Base-by-base conservation (phyloP, 2,329 filamentous ascomycete species). In the Zasmidium cellare region DNA sequence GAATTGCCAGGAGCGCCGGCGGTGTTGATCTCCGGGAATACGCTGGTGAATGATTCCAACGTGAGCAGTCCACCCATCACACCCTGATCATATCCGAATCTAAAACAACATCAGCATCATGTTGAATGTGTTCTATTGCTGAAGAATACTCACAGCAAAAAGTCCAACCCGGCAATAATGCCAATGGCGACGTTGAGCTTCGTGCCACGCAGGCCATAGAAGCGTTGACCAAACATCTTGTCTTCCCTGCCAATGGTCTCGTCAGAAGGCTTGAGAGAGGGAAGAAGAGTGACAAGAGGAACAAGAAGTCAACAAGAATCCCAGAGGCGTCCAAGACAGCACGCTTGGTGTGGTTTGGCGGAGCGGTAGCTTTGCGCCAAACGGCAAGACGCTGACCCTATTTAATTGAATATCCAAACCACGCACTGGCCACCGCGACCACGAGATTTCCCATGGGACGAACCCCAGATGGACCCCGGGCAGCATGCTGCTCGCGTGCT, bases 61-160 rank as follows among this genome's bases (percentile, higher is more conserved):
- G 74, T 76, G 51, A 80, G 68, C 2, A 80, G 71, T 53, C 77
- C 77, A 47, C 77, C 77, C 24, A 76, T 75, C 5, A 79, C 76
- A 70, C 76, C 77, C 45, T 61, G 46, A 60, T 59, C 46, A 46
- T 46, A 46, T 16, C 50, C 47, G 7, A 23, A 31, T 5, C 25
- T 28, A 6, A 9, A 9, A 20, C 19, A 22, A 3, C 22, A 35
- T 52, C 47, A 53, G 48, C n/a, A 19, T n/a, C 20, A 11, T 14
- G 9, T 51, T 19, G 28, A 35, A 7, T 6, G 16, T 9, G 5
- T 31, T 11, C 18, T 18, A 16, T 38, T 19, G 25, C 16, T 14
- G 3, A n/a, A 41, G 6, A 5, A 18, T 14, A 41, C 28, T 9
- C 25, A 62, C 31, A 65, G 57, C 49, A 63, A 46, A 44, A 72